Base-by-base conservation (phyloP, 139 green algal species). In the Tetratostichococcus sp. region DNA sequence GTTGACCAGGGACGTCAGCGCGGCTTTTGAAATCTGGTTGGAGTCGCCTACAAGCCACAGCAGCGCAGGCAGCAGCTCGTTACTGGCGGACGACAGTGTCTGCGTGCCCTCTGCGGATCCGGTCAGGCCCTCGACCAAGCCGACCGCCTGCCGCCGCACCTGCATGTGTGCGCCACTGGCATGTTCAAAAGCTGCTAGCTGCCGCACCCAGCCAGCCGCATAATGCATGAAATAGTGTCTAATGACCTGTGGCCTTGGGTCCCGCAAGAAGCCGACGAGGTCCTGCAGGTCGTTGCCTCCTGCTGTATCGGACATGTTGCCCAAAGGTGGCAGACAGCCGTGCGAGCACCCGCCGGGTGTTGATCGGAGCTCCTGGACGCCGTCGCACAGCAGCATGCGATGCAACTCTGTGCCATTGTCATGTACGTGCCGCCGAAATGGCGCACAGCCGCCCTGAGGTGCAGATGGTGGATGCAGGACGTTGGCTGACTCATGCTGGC, bases 1-100 rank as follows among this genome's bases (percentile, higher is more conserved):
- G 77, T 96, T 96, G 16, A 96, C 90, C 1, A 96, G 80, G 0
- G 86, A 76, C 2, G 73, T 74, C 5, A 91, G 58, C 11, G 86
- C 83, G 57, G 84, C 65, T 2, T 75, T 42, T 4, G 74, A 77
- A 19, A 83, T 74, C 1, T 82, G 77, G 58, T 73, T 67, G 23
- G n/a, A 16, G 16, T 74, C 80, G 26, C 71, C 68, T 16, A 86
- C 70, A 0, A 91, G 77, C 16, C 80, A 79, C 30, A 93, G 76
- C 21, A 95, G 82, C 14, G 84, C 74, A 17, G 77, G 75, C 31
- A 91, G 58, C 39, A 94, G 80, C 30, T 76, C 74, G 32, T 71
- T 76, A 30, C 32, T 16, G 0, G 62, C 39, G 16, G 5, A 26
- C 1, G 77, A 73, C 22, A 95, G 77, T 72, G 79, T 76, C 11